A percentile compares a stretch with the other conserved stretches of the same genome.
Conservation (phyloP, 1,284 basidiomycete genomes). For the Cryptococcus sp. region DNA sequence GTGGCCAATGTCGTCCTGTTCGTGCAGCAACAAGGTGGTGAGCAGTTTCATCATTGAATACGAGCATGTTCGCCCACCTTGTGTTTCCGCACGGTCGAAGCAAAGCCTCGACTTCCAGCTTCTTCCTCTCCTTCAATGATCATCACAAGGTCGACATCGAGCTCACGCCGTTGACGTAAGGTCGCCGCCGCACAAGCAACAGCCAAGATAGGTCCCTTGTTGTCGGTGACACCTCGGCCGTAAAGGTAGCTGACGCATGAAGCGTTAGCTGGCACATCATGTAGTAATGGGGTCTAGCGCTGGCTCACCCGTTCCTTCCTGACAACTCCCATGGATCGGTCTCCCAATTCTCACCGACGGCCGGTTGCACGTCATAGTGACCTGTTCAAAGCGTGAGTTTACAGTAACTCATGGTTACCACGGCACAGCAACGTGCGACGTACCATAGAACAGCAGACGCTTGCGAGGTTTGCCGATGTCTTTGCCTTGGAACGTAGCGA, state of each 20-base stretch:
- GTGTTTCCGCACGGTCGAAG: slow-evolving; percentile 69
- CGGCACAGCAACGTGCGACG: background rate
- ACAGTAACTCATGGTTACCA: background rate
- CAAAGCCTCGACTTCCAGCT: slow-evolving; percentile 82
- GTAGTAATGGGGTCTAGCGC: background rate
- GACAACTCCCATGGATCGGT: slow-evolving; percentile 80
- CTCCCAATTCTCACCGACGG: slow-evolving; percentile 73
- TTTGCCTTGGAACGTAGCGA: slow-evolving; percentile 75
- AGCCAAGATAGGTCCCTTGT: slow-evolving; percentile 93
- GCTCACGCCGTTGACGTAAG: slow-evolving; percentile 68
- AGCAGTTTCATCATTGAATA: background rate
- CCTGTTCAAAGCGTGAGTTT: slow-evolving; percentile 51
- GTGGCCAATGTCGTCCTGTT: slow-evolving; percentile 71
- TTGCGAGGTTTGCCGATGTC: slow-evolving; percentile 56
- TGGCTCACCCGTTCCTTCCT: slow-evolving; percentile 70
- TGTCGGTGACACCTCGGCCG: slow-evolving; percentile 85
- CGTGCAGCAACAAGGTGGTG: too few species aligned
- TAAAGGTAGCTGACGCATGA: slow-evolving; percentile 66
- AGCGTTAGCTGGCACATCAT: background rate
- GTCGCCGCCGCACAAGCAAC: slow-evolving; percentile 85
- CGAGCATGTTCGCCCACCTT: slow-evolving; percentile 60
- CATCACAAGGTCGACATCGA: slow-evolving; percentile 86
- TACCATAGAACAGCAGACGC: slow-evolving; percentile 82
- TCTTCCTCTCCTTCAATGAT: slow-evolving; percentile 97
- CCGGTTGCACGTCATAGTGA: slow-evolving; percentile 90